Conservation (phyloP, 768 basidiomycete species). For the Jaapia argillacea region DNA sequence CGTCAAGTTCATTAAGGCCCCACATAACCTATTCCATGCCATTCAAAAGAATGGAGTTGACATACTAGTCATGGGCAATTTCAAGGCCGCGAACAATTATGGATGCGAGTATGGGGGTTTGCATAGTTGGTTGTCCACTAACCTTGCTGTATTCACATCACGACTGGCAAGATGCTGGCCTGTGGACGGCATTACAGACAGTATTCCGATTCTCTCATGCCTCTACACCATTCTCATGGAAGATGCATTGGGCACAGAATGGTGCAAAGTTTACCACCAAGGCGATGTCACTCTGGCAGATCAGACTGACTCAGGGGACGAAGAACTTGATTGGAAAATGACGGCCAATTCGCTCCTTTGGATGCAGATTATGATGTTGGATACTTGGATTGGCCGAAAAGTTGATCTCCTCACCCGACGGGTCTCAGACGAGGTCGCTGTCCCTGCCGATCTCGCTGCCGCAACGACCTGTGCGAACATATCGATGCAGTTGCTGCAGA, state of each 20-base stretch:
- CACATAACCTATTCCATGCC: constrained; percentile 5
- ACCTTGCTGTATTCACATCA: constrained; percentile 8
- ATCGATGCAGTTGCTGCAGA: neutral
- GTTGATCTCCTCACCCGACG: constrained; percentile 9
- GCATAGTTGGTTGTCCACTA: constrained; percentile 9
- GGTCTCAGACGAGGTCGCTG: constrained; percentile 3
- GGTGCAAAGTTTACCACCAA: neutral
- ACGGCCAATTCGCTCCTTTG: constrained; percentile 8
- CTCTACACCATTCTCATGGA: neutral
- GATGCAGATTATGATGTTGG: constrained; percentile 13
- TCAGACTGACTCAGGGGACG: neutral
- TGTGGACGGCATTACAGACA: constrained; percentile 1
- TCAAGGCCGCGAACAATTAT: constrained; percentile 11
- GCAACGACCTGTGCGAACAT: neutral
- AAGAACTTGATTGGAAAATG: constrained; percentile 4
- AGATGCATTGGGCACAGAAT: neutral
- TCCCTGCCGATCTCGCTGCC: constrained; percentile 7
- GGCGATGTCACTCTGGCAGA: neutral
- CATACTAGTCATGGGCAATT: constrained; percentile 9
- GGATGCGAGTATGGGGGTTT: constrained; percentile 12
- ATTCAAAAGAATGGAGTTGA: constrained; percentile 7
- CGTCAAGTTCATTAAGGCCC: constrained; percentile 1
- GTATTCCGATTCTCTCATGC: constrained; percentile 7
- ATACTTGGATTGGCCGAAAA: constrained; percentile 12
- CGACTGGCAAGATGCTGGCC: constrained; percentile 6